phyloP scores from a whole-genome alignment of 768 basidiomycete species.

The Leccinum incarnatum region DNA sequence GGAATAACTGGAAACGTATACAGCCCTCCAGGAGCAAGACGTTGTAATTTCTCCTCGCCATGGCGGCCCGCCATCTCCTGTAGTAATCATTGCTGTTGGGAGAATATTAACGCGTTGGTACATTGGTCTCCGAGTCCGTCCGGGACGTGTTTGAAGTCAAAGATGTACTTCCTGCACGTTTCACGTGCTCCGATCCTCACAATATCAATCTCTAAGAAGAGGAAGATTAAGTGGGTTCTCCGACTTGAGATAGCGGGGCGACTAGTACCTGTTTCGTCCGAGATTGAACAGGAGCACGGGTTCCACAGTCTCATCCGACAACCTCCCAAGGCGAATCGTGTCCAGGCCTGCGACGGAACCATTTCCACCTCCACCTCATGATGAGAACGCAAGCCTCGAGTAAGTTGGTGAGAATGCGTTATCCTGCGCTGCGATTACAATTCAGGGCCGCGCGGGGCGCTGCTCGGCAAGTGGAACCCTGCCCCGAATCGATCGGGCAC shows the following conservation, averaged over 20 bases:
- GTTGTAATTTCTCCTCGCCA: slow-evolving; percentile 58
- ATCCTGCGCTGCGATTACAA: slow-evolving; percentile 18
- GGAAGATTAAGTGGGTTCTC: slow-evolving; percentile 6
- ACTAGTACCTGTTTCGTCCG: slow-evolving; percentile 47
- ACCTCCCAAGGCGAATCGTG: slow-evolving; percentile 72
- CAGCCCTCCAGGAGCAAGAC: slow-evolving; percentile 67
- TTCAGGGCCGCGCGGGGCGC: slow-evolving; percentile 10
- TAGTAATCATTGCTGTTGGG: slow-evolving; percentile 62
- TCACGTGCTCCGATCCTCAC: slow-evolving; percentile 50
- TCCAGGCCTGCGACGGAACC: slow-evolving; percentile 46
- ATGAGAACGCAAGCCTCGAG: slow-evolving; percentile 13
- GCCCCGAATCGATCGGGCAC: slow-evolving; percentile 11
- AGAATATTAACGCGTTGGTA: slow-evolving; percentile 54
- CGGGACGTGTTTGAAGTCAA: slow-evolving; percentile 49
- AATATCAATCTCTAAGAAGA: slow-evolving; percentile 54
- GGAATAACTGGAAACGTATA: background rate
- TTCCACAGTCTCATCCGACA: slow-evolving; percentile 61
- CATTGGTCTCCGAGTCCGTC: slow-evolving; percentile 41
- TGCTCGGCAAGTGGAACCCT: slow-evolving; percentile 1
- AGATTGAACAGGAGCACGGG: slow-evolving; percentile 55
- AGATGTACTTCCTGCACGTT: slow-evolving; percentile 60
- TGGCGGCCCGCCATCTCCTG: too few relatives aligned
- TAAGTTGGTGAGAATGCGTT: slow-evolving; percentile 13
- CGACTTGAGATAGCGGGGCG: slow-evolving; percentile 6
- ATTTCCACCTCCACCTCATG: slow-evolving; percentile 37